Conservation (phyloP, 306 rosid genomes). For the Carpinus fangiana region DNA sequence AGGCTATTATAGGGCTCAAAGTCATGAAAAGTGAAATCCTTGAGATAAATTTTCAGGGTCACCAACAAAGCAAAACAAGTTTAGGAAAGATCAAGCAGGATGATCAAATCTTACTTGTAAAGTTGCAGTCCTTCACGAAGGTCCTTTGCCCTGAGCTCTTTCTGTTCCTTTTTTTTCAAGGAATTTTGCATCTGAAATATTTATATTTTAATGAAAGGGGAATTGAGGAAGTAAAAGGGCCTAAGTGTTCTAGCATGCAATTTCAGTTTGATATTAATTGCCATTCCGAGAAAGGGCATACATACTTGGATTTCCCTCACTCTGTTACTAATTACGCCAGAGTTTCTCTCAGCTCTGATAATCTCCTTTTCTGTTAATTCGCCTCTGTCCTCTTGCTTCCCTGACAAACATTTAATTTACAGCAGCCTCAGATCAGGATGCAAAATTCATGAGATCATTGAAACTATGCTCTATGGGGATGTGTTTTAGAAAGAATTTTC, state of each 20-base stretch:
- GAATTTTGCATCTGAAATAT: constrained; percentile 79
- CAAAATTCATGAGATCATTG: constrained; percentile 13
- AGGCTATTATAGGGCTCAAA: constrained; percentile 2
- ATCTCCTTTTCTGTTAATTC: constrained; percentile 83
- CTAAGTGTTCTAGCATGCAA: constrained; percentile 22
- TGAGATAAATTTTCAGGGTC: background rate
- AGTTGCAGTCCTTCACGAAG: constrained; percentile 81
- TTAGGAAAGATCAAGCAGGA: constrained; percentile 14
- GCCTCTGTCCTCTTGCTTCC: constrained; percentile 56
- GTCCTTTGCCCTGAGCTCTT: constrained; percentile 60
- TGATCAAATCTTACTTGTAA: constrained; percentile 57
- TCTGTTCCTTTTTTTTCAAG: constrained; percentile 72
- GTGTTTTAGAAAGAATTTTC: background rate
- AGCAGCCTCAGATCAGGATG: constrained; percentile 18
- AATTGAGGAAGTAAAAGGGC: constrained; percentile 18
- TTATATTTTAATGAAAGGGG: constrained; percentile 5
- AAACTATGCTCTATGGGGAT: constrained; percentile 4
- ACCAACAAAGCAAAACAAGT: constrained; percentile 8
- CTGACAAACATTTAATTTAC: constrained; percentile 41
- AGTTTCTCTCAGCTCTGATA: constrained; percentile 94
- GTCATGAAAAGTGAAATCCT: background rate
- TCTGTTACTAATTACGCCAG: constrained; percentile 80
- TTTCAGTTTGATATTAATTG: constrained; percentile 20
- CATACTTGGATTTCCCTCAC: constrained; percentile 98
- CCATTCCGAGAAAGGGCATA: constrained; percentile 4